These are phyloP conservation scores for Mucor circinelloides DNA, from an alignment of 371 early-diverging fungal species.

Conservation along the genomic window DNA sequence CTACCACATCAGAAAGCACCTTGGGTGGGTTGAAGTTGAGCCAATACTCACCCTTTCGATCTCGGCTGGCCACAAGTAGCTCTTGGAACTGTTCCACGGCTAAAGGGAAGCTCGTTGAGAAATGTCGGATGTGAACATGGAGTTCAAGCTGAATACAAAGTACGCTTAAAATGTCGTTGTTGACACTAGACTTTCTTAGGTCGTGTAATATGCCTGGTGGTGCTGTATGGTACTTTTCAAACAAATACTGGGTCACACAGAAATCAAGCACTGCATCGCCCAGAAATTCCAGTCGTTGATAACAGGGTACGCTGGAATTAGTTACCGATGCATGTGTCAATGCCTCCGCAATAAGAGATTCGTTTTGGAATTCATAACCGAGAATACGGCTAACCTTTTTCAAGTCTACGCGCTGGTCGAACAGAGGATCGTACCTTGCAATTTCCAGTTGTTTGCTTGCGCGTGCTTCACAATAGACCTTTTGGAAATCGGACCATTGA, in stretches of 20 bases:
- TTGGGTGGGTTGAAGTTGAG: constrained; percentile 76
- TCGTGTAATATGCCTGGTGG: constrained; percentile 69
- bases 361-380: constrained; percentile 77
- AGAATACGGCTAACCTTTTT: constrained; percentile 51
- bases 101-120: constrained; percentile 46
- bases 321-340: constrained; percentile 80
- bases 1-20: constrained; percentile 84
- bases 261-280: constrained; percentile 90
- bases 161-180: constrained; percentile 79
- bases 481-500: constrained; percentile 48
- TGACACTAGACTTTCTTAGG: constrained; percentile 79
- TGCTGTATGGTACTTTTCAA: constrained; percentile 51
- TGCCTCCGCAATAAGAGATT: constrained; percentile 71
- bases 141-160: constrained; percentile 65
- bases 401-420: constrained; percentile 13
- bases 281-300: constrained; percentile 91
- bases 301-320: constrained; percentile 60
- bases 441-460: background rate
- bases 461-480: constrained; percentile 6
- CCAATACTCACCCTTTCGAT: constrained; percentile 65
- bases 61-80: constrained; percentile 37
- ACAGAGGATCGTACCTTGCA: background rate
- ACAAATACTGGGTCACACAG: constrained; percentile 72
- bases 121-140: constrained; percentile 65
- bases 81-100: constrained; percentile 49